Conservation (phyloP, 805 yeast species). For the Debaryomyces hansenii region DNA sequence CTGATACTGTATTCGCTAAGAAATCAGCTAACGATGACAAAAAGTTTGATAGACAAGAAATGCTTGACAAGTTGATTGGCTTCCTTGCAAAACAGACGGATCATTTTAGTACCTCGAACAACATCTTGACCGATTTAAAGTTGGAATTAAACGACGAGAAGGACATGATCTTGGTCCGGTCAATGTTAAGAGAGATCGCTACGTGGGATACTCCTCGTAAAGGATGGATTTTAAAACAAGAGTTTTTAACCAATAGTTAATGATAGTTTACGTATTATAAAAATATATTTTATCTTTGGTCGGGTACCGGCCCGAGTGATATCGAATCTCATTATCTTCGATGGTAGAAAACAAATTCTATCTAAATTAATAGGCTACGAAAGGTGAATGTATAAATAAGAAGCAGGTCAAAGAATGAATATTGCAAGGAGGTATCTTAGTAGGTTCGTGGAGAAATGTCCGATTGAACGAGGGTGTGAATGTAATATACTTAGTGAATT, state of each 20-base stretch:
- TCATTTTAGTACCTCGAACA: slow-evolving; percentile 48
- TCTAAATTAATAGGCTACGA: no score
- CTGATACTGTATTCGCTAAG: slow-evolving; percentile 11
- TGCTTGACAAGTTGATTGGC: slow-evolving; percentile 37
- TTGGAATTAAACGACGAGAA: slow-evolving; percentile 33
- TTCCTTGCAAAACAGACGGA: slow-evolving; percentile 37
- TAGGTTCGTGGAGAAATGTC: slow-evolving; percentile 39
- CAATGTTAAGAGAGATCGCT: slow-evolving; percentile 68
- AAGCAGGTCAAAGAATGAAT: background rate
- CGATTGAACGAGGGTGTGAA: slow-evolving; percentile 46
- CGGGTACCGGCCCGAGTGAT: background rate
- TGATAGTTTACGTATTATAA: background rate
- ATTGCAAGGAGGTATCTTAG: slow-evolving; percentile 1
- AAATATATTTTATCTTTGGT: background rate
- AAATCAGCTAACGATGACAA: slow-evolving; percentile 18
- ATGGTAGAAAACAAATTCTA: no score
- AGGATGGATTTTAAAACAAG: slow-evolving; percentile 68
- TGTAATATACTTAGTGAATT: slow-evolving; percentile 9
- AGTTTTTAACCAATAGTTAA: slow-evolving; percentile 17
- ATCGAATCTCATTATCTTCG: background rate
- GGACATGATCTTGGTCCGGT: slow-evolving; percentile 61
- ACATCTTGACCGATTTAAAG: slow-evolving; percentile 41
- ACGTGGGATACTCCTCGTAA: slow-evolving; percentile 57
- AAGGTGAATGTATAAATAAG: no score
- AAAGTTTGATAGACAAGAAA: slow-evolving; percentile 21